Base-by-base conservation (phyloP, 2,329 filamentous ascomycete species). In the Xylaria sp. region DNA sequence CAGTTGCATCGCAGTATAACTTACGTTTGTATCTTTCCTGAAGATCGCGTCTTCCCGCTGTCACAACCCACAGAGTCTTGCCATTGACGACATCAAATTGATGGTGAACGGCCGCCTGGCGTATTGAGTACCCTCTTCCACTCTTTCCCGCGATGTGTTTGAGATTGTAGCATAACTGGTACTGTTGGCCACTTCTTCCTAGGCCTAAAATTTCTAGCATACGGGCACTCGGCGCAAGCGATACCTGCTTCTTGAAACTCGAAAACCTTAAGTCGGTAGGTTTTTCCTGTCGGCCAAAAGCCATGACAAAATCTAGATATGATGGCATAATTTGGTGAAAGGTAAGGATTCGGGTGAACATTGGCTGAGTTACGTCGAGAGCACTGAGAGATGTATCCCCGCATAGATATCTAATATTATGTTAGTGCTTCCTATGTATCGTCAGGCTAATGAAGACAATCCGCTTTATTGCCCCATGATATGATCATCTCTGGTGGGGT, bases 11-110 rank as follows among this genome's bases (percentile, higher is more conserved):
- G 31, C 5, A 38, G 10, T 29, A n/a, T n/a, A n/a, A 20, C 49
- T 36, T 27, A 22, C 79, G 69, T 62, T 77, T 71, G 47, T 77
- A 71, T 33, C 76, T 51, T 0, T 74, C 64, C 45, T 78, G 72
- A 11, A 80, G 63, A 15, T 72, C 70, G 4, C 64, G 55, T 1
- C 72, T 68, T 0, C 79, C 80, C 51, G 81, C 80, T 0, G 78
- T 77, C 0, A 81, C 71, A 5, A 84, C 76, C 82, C 82, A 84
- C 2, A 82, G 57, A 0, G 79, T 72, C 1, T 73, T 80, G 0
- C 80, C 72, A 2, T 73, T 65, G 0, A 71, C 71, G 0, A 81
- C 66, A 54, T 82, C 81, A 56, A 81, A 82, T 36, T 79, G 76
- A 57, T 82, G 81, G 59, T 81, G 75, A 3, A 82, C 63, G 0